Evolutionary conservation across 257 asterid genomes (phyloP), one percentile per base, ranked within the genome.

Genomic region (Ocimum tenuiflorum): DNA sequence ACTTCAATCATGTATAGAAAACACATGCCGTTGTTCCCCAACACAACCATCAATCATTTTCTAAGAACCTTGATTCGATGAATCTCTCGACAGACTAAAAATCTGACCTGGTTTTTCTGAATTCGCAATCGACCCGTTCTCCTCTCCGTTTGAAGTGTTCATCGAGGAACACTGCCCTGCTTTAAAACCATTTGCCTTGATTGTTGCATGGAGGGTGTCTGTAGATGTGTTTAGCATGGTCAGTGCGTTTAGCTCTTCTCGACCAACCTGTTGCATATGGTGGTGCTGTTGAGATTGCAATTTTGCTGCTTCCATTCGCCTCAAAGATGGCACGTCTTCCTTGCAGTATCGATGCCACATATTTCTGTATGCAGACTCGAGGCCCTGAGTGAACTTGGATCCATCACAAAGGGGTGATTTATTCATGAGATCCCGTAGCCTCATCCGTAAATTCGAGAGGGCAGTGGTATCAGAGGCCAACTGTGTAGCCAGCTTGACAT

Each of bases 341-440:
- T 82, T 75, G 76, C 99, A 90, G 70, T 90, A 94, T 33, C 95
- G 79, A 36, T 55, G 74, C 99, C 99, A 94, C 88, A 94, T 85
- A 55, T 63, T 74, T 76, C 95, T 75, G 82, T 82, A 94, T 39
- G 83, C 68, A 1, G 83, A 80, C 77, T 94, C 99, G 5, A 94
- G 81, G 60, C 89, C 84, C 71, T 12, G 78, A 22, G 75, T 71
- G 54, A 90, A 94, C 60, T 81, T 85, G 20, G 89, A 71, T 63
- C 96, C 99, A 13, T 86, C 80, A 70, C 97, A 88, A 39, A 90
- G 95, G 35, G 95, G 96, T 17, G 99, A 94, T 33, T 83, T 90
- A 20, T 79, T 72, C 99, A 94, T 94, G 61, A 86, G 92, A 67
- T 81, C 88, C 18, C 99, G 82, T 46, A 94, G 82, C 63, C 70